Base-by-base conservation (phyloP, 345 rosid genomes). In the Pelargonium nanum region DNA sequence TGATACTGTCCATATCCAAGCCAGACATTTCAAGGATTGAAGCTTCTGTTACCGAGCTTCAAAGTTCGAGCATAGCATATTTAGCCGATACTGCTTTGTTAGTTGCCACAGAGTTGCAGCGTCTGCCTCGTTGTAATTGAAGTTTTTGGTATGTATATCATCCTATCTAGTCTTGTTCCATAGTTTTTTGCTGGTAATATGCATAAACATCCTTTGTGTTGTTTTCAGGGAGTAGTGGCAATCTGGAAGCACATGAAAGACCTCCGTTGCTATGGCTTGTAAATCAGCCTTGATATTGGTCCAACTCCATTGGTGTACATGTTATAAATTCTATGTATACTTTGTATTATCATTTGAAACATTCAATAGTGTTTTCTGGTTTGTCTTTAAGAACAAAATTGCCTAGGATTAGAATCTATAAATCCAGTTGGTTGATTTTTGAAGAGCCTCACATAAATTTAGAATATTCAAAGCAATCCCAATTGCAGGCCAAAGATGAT, bases 1-100 rank as follows among this genome's bases (percentile, higher is more conserved):
- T 89, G 96, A 89, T 87, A 65, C 59, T 93, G 54, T 84, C 97
- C 0, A 81, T 93, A 63, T 84, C 96, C 7, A 69, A 68, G 50
- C 57, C 75, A 0, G 97, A 87, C 61, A 60, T 93, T 26, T 72
- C 83, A 24, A 80, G 83, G 77, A 74, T 93, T 54, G 86, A 83
- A 64, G 75, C 71, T 63, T 67, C 79, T 0, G 76, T 84, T 61
- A 71, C 81, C 61, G 91, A 87, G 76, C 75, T 89, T 24, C 87
- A 84, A 67, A 80, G 60, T 72, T 85, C 94, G 13, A 67, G 69
- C 58, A 22, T 53, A 1, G 58, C 78, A 60, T 83, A 76, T 72
- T 75, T 93, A 67, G 81, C 80, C 28, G 72, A 58, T 62, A 80
- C 88, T 22, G 94, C 94, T 67, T 34, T 68, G 22, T 77, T 78